Percentiles rank a stretch among this genome's conserved stretches.
Conservation (phyloP, 495 filamentous ascomycete genomes). For the Penicillium argentinense region DNA sequence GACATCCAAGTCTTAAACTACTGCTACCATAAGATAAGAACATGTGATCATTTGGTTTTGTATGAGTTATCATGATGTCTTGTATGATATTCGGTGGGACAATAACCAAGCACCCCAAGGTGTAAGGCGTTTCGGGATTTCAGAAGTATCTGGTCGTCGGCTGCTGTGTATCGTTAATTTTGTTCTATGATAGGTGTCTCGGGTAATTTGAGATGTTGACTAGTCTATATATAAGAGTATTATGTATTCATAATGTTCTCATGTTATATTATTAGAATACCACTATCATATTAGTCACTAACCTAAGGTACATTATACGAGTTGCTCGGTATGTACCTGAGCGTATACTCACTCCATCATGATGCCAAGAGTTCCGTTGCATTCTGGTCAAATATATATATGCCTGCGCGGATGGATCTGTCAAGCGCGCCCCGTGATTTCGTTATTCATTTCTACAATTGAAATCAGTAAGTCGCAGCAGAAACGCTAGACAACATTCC, state of each 20-base stretch:
- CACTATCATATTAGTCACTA: too few species aligned
- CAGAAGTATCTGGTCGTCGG: not conserved
- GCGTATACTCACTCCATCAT: too few species aligned
- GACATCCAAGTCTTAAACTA: constrained; percentile 38
- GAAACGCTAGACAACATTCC: too few species aligned
- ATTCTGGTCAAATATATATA: too few species aligned
- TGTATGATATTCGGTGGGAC: not conserved
- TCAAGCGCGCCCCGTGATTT: too few species aligned
- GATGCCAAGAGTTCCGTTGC: too few species aligned
- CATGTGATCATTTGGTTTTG: not conserved
- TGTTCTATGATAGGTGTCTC: not conserved
- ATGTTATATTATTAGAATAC: too few species aligned
- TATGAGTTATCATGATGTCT: not conserved
- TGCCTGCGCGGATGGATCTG: too few species aligned
- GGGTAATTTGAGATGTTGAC: not conserved
- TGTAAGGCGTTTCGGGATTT: not conserved
- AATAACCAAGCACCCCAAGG: not conserved
- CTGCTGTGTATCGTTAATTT: not conserved
- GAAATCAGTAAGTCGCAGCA: too few species aligned
- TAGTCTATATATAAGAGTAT: not conserved
- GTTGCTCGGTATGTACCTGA: too few species aligned
- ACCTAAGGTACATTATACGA: too few species aligned
- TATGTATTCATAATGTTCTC: not conserved
- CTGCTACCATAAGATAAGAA: constrained; percentile 1
- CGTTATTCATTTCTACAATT: too few species aligned